Evolutionary conservation across 352 stramenopile species (phyloP).

Genomic region (Albugo candida): DNA sequence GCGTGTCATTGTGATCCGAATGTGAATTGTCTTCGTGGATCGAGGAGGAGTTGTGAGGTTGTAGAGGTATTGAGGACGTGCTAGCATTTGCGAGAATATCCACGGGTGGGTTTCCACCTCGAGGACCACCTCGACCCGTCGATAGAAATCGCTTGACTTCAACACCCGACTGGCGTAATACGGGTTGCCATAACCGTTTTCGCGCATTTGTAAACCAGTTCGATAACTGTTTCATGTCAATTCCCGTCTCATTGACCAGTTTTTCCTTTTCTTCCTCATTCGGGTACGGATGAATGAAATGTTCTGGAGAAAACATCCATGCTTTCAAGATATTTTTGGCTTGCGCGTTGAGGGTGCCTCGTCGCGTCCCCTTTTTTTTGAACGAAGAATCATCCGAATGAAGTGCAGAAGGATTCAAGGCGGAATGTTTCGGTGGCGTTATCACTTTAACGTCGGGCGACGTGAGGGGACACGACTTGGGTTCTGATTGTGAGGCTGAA

Average conservation of each 20-base stretch:
- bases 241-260: constrained; percentile 49
- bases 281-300: constrained; percentile 75
- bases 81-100: constrained; percentile 30
- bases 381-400: too few species aligned
- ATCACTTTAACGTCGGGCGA: too few species aligned
- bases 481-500: too few species aligned
- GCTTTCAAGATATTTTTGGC: constrained; percentile 77
- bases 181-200: constrained; percentile 71
- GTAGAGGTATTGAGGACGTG: too few species aligned
- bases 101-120: constrained; percentile 35
- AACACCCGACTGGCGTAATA: constrained; percentile 69
- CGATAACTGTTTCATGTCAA: constrained; percentile 77
- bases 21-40: constrained; percentile 1
- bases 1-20: too few species aligned
- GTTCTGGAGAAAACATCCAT: constrained; percentile 79
- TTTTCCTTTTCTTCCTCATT: constrained; percentile 80
- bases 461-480: too few species aligned
- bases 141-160: constrained; percentile 80
- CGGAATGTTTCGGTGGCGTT: too few species aligned
- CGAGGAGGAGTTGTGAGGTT: constrained; percentile 21
- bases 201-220: constrained; percentile 83
- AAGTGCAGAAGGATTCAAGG: too few species aligned
- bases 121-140: constrained; percentile 53
- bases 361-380: constrained; percentile 56
- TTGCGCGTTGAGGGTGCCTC: constrained; percentile 61